phyloP scores from a whole-genome alignment of 257 asterid species.

The Solanum piurae region DNA sequence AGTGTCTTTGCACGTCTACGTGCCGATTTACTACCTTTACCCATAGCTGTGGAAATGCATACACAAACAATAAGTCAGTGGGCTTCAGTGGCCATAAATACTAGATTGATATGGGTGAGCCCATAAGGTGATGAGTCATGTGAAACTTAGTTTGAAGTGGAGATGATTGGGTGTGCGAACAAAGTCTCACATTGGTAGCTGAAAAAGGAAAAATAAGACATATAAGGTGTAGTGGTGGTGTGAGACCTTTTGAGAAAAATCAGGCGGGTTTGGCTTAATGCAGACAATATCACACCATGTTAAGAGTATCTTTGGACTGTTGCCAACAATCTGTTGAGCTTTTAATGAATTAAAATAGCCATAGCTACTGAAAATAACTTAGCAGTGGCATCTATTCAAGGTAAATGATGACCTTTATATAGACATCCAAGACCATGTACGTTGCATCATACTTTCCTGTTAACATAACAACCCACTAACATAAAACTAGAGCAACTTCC shows the following conservation, averaged over 20 bases:
- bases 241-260: neutral
- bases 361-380: neutral
- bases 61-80: neutral
- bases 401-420: neutral
- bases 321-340: neutral
- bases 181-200: neutral
- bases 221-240: neutral
- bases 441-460: neutral
- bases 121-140: neutral
- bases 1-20: neutral
- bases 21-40: neutral
- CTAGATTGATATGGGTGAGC: neutral
- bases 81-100: neutral
- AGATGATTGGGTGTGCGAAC: neutral
- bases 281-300: neutral
- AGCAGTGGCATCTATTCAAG: neutral
- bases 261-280: neutral
- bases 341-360: neutral
- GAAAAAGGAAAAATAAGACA: neutral
- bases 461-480: neutral
- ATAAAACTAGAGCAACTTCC: neutral
- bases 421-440: neutral
- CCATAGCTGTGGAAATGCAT: neutral
- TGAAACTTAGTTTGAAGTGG: neutral
- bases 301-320: neutral